Conservation (phyloP, 1,284 basidiomycete species). For the Takashimella tepidaria region DNA sequence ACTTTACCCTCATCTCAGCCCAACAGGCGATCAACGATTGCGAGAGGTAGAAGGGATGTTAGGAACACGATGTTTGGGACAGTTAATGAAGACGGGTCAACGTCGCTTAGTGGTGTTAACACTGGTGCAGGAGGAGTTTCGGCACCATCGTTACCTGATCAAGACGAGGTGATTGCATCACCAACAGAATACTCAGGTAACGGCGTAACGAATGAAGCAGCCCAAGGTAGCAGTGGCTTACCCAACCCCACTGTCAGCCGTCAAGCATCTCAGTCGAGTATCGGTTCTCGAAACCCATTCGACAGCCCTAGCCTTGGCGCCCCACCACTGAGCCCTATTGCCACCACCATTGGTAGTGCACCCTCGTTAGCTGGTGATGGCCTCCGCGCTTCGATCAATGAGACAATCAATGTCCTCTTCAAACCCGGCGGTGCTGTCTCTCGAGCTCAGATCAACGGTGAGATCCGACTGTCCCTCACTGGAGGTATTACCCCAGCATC, state of each 20-base stretch:
- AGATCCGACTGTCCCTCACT: constrained; percentile 42
- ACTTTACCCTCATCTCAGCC: constrained; percentile 27
- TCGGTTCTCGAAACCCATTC: constrained; percentile 38
- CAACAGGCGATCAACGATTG: constrained; percentile 43
- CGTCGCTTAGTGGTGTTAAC: constrained; percentile 5
- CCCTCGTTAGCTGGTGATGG: constrained; percentile 24
- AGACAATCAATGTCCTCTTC: constrained; percentile 50
- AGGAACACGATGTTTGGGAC: constrained; percentile 48
- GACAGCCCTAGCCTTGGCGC: constrained; percentile 28
- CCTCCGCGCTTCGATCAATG: constrained; percentile 48
- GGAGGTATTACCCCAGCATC: constrained; percentile 8
- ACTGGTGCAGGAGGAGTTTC: constrained; percentile 6
- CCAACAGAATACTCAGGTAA: neutral
- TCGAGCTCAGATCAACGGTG: constrained; percentile 52
- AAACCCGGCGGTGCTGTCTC: constrained; percentile 35
- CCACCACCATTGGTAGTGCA: neutral
- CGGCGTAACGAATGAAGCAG: neutral
- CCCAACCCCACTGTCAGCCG: constrained; percentile 10
- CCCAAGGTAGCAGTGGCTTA: neutral
- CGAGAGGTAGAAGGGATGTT: constrained; percentile 50
- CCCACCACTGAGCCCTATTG: neutral
- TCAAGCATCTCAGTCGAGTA: constrained; percentile 26
- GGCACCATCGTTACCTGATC: constrained; percentile 11
- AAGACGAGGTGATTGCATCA: constrained; percentile 9
- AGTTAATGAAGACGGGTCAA: constrained; percentile 8